Conservation (phyloP, 805 yeast genomes). For the Zygosaccharomyces kombuchaensis region DNA sequence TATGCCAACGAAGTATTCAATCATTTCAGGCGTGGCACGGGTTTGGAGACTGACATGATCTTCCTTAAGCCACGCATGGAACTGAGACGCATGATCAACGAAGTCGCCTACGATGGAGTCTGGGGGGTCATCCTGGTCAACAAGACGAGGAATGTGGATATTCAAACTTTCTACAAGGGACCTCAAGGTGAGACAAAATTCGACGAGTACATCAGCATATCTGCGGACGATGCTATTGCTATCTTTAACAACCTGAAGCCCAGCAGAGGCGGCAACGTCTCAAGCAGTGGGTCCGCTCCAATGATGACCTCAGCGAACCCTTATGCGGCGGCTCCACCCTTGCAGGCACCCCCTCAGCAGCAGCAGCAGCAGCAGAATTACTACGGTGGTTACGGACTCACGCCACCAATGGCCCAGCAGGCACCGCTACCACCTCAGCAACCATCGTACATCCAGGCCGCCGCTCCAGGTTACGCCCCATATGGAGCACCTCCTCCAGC, state of each 20-base stretch:
- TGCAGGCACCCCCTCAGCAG: slow-evolving; percentile 20
- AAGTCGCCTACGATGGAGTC: slow-evolving; percentile 78
- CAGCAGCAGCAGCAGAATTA: slow-evolving; percentile 17
- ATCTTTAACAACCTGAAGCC: slow-evolving; percentile 33
- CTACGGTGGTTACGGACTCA: slow-evolving; percentile 18
- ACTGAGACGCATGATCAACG: slow-evolving; percentile 51
- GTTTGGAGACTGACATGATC: slow-evolving; percentile 40
- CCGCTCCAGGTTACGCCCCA: slow-evolving; percentile 10
- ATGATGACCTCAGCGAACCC: slow-evolving; percentile 15
- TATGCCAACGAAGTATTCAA: slow-evolving; percentile 42
- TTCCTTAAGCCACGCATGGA: slow-evolving; percentile 42
- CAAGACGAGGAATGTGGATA: slow-evolving; percentile 51
- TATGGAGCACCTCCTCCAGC: slow-evolving; percentile 20
- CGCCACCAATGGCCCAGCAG: slow-evolving; percentile 18
- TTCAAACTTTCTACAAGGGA: slow-evolving; percentile 67
- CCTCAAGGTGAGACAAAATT: slow-evolving; percentile 70
- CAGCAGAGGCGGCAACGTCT: slow-evolving; percentile 14
- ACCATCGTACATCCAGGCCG: slow-evolving; percentile 16
- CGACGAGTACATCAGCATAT: slow-evolving; percentile 76
- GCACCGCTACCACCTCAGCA: slow-evolving; percentile 18
- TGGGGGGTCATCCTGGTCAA: slow-evolving; percentile 65
- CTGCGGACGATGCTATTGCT: slow-evolving; percentile 56
- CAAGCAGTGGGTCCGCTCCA: slow-evolving; percentile 9
- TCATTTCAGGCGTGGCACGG: slow-evolving; percentile 38
- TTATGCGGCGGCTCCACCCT: slow-evolving; percentile 17